Percentiles rank a stretch among this genome's conserved stretches.
phyloP scores from a whole-genome alignment of 441 rosid genomes.

The Manihot esculenta region DNA sequence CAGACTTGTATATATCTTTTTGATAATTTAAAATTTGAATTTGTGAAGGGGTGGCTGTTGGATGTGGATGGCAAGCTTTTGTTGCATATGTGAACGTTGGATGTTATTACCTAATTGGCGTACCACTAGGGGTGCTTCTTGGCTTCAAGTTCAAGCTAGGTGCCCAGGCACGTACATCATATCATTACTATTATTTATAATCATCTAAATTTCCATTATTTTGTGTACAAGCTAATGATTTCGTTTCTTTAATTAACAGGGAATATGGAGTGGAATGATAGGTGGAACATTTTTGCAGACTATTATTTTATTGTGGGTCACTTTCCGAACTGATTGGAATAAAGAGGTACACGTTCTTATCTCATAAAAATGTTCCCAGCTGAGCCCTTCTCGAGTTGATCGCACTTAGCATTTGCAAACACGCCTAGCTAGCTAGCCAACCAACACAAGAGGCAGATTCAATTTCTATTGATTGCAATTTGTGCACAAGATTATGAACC shows the following conservation, averaged over 20 bases:
- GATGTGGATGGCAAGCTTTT: constrained; percentile 45
- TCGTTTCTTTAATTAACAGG: too few relatives aligned
- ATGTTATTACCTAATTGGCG: constrained; percentile 36
- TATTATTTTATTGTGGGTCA: constrained; percentile 14
- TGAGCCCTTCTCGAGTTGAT: too few relatives aligned
- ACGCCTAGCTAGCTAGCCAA: too few relatives aligned
- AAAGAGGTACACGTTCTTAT: constrained; percentile 20
- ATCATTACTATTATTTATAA: too few relatives aligned
- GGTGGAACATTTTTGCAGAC: constrained; percentile 22
- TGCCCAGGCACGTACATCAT: constrained; percentile 45
- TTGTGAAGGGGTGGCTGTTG: constrained; percentile 45
- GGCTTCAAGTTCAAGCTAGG: constrained; percentile 49
- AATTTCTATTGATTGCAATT: too few relatives aligned
- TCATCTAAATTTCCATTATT: too few relatives aligned
- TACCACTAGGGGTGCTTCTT: constrained; percentile 48
- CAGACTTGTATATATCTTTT: too few relatives aligned
- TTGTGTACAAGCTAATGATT: too few relatives aligned
- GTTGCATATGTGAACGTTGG: constrained; percentile 30
- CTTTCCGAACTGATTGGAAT: constrained; percentile 21
- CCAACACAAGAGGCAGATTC: too few relatives aligned
- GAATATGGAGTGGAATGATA: constrained; percentile 25
- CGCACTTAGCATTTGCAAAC: too few relatives aligned
- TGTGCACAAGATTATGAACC: too few relatives aligned
- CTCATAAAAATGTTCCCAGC: too few relatives aligned
- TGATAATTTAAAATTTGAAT: background rate